A percentile compares a stretch with the other conserved stretches of the same genome.
Conservation (phyloP, 768 basidiomycete species). For the Suillus americanus region DNA sequence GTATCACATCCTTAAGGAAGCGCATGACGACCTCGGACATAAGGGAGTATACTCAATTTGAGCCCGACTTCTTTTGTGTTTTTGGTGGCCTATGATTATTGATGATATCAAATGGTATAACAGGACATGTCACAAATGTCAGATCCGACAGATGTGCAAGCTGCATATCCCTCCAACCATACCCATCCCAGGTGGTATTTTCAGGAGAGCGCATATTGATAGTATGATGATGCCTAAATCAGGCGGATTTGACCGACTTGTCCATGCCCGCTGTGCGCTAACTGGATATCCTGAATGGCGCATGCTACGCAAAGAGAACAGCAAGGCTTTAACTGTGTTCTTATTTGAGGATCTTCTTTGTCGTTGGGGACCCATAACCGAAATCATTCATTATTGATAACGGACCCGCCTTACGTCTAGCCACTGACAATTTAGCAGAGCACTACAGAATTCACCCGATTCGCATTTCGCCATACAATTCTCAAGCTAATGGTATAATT, state of each 20-base stretch:
- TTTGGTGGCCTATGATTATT: conserved; percentile 6
- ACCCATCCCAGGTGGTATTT: not conserved
- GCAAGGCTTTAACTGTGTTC: not conserved
- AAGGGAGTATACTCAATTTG: conserved; percentile 2
- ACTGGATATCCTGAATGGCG: conserved; percentile 22
- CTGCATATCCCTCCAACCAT: not conserved
- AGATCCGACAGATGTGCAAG: not conserved
- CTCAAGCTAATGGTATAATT: not conserved
- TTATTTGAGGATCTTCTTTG: conserved; percentile 24
- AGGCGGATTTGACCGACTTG: conserved; percentile 16
- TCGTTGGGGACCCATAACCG: not conserved
- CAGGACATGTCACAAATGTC: not conserved
- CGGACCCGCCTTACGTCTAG: not conserved
- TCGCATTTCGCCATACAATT: not conserved
- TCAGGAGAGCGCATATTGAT: not conserved
- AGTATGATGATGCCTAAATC: conserved; percentile 7
- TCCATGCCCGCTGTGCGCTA: conserved; percentile 1
- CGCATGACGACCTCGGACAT: not conserved
- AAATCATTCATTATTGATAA: conserved; percentile 10
- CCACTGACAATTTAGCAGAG: fast-evolving
- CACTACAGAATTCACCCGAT: not conserved
- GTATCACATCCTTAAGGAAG: not conserved
- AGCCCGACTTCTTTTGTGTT: fast-evolving
- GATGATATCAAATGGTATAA: conserved; percentile 1
- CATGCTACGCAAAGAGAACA: conserved; percentile 29